phyloP scores from a whole-genome alignment of 1,139 yeast species.

The Torulaspora globosa region DNA sequence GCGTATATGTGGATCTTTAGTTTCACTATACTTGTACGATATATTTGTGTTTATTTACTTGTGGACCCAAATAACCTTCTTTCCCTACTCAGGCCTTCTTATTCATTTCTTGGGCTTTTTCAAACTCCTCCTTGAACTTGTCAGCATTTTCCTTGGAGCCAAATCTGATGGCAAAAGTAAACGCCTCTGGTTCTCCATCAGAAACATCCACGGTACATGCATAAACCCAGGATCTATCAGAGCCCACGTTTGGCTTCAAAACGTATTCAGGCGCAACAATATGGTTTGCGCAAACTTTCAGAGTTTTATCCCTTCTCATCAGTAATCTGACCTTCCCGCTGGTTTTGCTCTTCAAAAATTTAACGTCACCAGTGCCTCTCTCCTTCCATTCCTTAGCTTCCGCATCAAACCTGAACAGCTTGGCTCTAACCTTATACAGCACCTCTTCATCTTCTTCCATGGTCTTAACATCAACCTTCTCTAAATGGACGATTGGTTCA shows the following conservation, averaged over 20 bases:
- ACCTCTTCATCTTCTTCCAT: constrained; percentile 95
- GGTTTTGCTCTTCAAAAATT: constrained; percentile 83
- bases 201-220: constrained; percentile 90
- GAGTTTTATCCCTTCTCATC: constrained; percentile 98
- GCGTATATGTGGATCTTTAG: neutral
- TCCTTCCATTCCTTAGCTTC: constrained; percentile 96
- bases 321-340: constrained; percentile 79
- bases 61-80: neutral
- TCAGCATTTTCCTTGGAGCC: constrained; percentile 98
- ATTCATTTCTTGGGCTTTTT: constrained; percentile 68
- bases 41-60: constrained; percentile 2
- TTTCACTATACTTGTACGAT: constrained; percentile 2
- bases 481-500: constrained; percentile 92
- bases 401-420: constrained; percentile 82
- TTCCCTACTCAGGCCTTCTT: constrained; percentile 33
- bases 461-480: constrained; percentile 93
- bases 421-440: constrained; percentile 84
- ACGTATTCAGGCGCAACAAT: constrained; percentile 78
- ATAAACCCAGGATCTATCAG: constrained; percentile 98
- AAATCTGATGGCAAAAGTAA: constrained; percentile 93
- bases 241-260: constrained; percentile 89
- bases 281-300: constrained; percentile 97
- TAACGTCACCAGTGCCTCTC: constrained; percentile 98
- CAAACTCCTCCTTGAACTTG: constrained; percentile 88
- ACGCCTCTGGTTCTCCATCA: constrained; percentile 95